Evolutionary conservation across 352 stramenopile genomes (phyloP).

Genomic region (Phytopythium vexans): DNA sequence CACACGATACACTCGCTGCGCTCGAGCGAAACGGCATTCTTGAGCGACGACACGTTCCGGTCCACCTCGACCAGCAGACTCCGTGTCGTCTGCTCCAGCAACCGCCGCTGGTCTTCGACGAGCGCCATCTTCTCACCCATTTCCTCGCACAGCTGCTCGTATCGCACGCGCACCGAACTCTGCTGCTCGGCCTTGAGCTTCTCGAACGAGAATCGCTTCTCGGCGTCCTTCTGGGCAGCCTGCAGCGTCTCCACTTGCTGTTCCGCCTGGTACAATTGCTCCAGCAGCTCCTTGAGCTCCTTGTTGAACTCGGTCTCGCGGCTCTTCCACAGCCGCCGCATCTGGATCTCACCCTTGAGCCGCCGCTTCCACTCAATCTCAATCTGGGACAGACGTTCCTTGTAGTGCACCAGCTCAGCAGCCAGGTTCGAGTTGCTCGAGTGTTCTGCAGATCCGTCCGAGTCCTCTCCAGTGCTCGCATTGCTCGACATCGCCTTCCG

Average conservation of each 20-base stretch:
- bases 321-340: conserved; percentile 76
- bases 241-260: conserved; percentile 33
- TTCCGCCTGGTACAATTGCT: conserved; percentile 47
- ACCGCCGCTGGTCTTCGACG: conserved; percentile 67
- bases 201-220: conserved; percentile 72
- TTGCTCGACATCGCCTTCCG: conserved; percentile 11
- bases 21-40: conserved; percentile 56
- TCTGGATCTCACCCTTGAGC: conserved; percentile 72
- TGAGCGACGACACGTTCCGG: conserved; percentile 65
- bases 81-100: conserved; percentile 77
- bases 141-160: conserved; percentile 72
- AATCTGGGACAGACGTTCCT: conserved; percentile 79
- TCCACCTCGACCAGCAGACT: conserved; percentile 71
- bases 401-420: conserved; percentile 71
- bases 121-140: conserved; percentile 66
- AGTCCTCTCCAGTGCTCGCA: conserved; percentile 6
- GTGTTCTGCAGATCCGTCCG: conserved; percentile 2
- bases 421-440: conserved; percentile 20
- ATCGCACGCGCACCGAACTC: conserved; percentile 66
- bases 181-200: conserved; percentile 72
- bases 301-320: conserved; percentile 70
- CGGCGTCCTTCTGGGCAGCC: conserved; percentile 52
- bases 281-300: conserved; percentile 59
- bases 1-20: conserved; percentile 79
- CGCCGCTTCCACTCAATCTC: conserved; percentile 76